Evolutionary conservation across 2,329 filamentous ascomycete genomes (phyloP), one percentile per base, ranked within the genome.

Genomic region (Phaeosphaeriaceae sp.): DNA sequence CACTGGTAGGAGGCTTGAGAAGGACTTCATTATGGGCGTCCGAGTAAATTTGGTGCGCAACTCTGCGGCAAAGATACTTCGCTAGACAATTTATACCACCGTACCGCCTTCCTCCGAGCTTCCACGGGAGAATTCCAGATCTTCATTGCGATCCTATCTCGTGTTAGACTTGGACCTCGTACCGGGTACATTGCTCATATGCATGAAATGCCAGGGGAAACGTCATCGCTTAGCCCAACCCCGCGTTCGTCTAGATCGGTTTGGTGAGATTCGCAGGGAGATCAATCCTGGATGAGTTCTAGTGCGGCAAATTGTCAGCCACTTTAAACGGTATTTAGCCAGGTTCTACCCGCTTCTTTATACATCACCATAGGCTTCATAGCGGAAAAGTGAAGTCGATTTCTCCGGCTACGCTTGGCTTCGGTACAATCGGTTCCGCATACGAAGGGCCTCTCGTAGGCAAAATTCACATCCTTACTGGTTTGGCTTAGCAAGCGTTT

Each of bases 291-390:
- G 45, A 6, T 24, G 2, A 25, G 13, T 5, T 25, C 15, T 47
- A 25, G 45, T 47, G 45, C 45, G 21, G 20, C 22, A 22, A 25
- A 47, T 47, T 47, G 45, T 25, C 22, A 24, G 22, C 45, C 45
- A 47, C 45, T 47, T 47, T 47, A 47, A 25, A 25, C 45, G 45
- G 45, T 25, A 47, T 47, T 47, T 47, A 47, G 45, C 45, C 45
- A 47, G 22, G 17, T 47, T n/a, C n/a, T 22, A 24, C 27, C 45
- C 45, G 45, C 11, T 3, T 5, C 13, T 20, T 7, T 44, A 44
- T 24, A 47, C 20, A 19, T 25, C 20, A 25, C 22, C 31, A 36
- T 36, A 36, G 13, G 13, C 31, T 36, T 36, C 31, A 36, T 36
- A 13, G 31, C 31, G 31, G 31, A 36, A 36, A 36, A 36, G 31